Evolutionary conservation across 2,329 filamentous ascomycete genomes (phyloP).

Genomic region (Nigrospora osmanthi): DNA sequence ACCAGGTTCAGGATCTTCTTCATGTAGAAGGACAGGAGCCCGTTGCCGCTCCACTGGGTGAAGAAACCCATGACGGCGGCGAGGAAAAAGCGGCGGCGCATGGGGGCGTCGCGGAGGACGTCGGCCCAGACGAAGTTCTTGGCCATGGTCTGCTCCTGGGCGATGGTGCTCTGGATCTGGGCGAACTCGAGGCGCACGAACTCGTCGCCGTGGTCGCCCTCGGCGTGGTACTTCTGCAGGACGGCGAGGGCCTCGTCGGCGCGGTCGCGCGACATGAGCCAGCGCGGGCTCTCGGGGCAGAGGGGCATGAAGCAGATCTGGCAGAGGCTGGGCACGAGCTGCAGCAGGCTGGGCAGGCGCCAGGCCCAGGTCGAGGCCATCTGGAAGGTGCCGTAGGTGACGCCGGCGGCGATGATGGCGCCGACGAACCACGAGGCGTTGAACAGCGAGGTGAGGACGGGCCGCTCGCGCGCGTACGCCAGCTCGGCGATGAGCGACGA

Average conservation of each 20-base stretch:
- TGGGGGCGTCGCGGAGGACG: slow-evolving; percentile 22
- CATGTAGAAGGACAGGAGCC: slow-evolving; percentile 29
- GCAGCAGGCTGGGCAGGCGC: slow-evolving; percentile 32
- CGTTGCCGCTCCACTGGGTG: slow-evolving; percentile 31
- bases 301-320: slow-evolving; percentile 31
- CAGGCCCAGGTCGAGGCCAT: slow-evolving; percentile 30
- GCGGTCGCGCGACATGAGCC: slow-evolving; percentile 30
- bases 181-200: slow-evolving; percentile 49
- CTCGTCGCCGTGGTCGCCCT: slow-evolving; percentile 42
- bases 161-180: slow-evolving; percentile 45
- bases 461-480: slow-evolving; percentile 44
- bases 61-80: slow-evolving; percentile 28
- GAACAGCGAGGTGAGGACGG: slow-evolving; percentile 44
- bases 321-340: slow-evolving; percentile 18
- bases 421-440: slow-evolving; percentile 45
- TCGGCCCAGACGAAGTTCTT: slow-evolving; percentile 30
- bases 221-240: slow-evolving; percentile 34
- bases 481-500: slow-evolving; percentile 43
- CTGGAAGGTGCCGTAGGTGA: slow-evolving; percentile 32
- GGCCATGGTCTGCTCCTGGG: slow-evolving; percentile 35
- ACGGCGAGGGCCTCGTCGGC: slow-evolving; percentile 31
- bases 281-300: slow-evolving; percentile 33
- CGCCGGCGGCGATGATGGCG: slow-evolving; percentile 31
- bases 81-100: slow-evolving; percentile 25
- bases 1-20: slow-evolving; percentile 30